Evolutionary conservation across 2,329 filamentous ascomycete genomes (phyloP).

Genomic region (Penicillium sp.): DNA sequence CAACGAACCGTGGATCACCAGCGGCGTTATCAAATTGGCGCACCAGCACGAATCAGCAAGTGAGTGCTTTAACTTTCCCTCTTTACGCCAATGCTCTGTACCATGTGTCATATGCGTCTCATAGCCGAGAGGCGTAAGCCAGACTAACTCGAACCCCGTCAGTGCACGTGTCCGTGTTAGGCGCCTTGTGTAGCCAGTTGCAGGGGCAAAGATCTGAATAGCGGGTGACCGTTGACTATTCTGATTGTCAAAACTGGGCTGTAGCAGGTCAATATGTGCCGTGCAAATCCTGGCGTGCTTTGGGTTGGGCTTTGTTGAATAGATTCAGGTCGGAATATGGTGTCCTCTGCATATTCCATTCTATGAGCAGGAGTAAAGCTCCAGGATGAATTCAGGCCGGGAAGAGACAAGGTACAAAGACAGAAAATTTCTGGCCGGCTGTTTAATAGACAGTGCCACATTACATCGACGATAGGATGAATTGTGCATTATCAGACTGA

Average conservation of each 20-base stretch:
- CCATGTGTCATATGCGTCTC: background rate
- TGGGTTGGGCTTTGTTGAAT: background rate
- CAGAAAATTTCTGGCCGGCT: too few relatives aligned
- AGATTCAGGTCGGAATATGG: too few relatives aligned
- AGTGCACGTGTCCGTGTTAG: background rate
- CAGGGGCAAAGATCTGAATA: background rate
- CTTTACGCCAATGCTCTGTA: background rate
- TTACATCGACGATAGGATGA: too few relatives aligned
- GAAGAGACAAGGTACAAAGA: too few relatives aligned
- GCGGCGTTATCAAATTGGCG: background rate
- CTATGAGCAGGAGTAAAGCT: too few relatives aligned
- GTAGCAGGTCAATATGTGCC: background rate
- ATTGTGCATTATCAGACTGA: too few relatives aligned
- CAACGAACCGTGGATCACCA: background rate
- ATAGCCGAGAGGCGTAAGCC: background rate
- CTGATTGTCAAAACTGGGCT: background rate
- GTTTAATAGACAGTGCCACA: too few relatives aligned
- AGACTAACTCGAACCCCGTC: background rate
- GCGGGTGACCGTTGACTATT: background rate
- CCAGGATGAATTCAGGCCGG: too few relatives aligned
- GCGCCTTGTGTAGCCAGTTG: conserved; percentile 8
- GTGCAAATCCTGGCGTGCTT: too few relatives aligned
- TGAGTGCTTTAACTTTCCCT: background rate
- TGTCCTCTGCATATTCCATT: too few relatives aligned
- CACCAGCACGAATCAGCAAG: background rate